A percentile compares a stretch with the other conserved stretches of the same genome.
These are phyloP conservation scores for Melastoma candidum DNA, from an alignment of 441 rosid genomes.

Conservation along the genomic window DNA sequence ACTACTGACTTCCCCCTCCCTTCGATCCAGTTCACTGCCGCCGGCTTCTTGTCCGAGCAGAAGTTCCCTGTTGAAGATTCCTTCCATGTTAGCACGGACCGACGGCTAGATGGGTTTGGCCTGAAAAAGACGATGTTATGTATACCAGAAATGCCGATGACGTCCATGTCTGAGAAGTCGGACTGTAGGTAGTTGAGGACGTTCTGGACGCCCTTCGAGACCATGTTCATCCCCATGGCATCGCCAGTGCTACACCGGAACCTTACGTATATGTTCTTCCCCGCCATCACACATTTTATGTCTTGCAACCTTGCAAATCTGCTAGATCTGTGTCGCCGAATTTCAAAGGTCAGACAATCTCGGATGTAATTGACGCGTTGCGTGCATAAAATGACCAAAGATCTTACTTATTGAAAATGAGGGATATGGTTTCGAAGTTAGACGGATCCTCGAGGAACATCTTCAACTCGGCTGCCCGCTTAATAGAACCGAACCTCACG, in stretches of 20 bases:
- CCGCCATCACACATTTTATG: constrained; percentile 22
- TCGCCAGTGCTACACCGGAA: constrained; percentile 29
- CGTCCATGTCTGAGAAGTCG: constrained; percentile 30
- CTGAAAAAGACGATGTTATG: not conserved
- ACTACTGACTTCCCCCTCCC: constrained; percentile 33
- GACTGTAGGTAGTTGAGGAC: constrained; percentile 24
- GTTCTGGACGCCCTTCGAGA: constrained; percentile 29
- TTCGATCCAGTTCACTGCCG: constrained; percentile 32
- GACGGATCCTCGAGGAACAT: constrained; percentile 21
- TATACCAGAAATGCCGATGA: constrained; percentile 25
- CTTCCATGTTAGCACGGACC: constrained; percentile 3
- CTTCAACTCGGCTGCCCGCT: constrained; percentile 25
- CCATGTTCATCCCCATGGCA: constrained; percentile 35
- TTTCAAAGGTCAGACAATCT: too few species aligned
- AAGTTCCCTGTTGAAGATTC: constrained; percentile 16
- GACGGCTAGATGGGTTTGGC: not conserved
- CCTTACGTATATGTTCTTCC: constrained; percentile 23
- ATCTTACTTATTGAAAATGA: constrained; percentile 23
- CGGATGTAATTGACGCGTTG: too few species aligned
- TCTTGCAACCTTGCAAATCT: constrained; percentile 22
- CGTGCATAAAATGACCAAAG: too few species aligned
- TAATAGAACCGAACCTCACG: constrained; percentile 20
- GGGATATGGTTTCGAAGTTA: constrained; percentile 22
- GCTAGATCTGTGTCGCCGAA: constrained; percentile 22
- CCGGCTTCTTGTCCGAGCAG: constrained; percentile 32